A percentile compares a stretch with the other conserved stretches of the same genome.
These are phyloP conservation scores for Coemansia sp. DNA, from an alignment of 192 early-diverging fungal genomes.

Conservation along the genomic window DNA sequence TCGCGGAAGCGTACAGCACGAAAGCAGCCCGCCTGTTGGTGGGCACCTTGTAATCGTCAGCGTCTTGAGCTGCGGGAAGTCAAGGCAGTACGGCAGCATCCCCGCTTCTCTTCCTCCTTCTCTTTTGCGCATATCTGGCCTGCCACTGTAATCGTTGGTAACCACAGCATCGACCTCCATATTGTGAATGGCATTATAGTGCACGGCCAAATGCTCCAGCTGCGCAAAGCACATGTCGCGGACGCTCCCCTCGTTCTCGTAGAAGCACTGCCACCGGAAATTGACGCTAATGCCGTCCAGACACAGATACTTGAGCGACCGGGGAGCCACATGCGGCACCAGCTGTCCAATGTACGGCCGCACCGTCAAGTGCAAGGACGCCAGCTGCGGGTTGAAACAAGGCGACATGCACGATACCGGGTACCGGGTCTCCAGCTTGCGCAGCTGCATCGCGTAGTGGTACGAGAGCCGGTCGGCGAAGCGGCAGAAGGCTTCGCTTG, in stretches of 20 bases:
- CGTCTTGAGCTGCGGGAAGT: background rate
- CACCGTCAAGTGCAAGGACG: background rate
- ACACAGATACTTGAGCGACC: background rate
- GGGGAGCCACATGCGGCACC: background rate
- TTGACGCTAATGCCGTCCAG: background rate
- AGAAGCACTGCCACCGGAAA: slow-evolving; percentile 11
- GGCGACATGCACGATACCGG: slow-evolving; percentile 1
- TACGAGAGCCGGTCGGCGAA: slow-evolving; percentile 7
- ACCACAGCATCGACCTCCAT: slow-evolving; percentile 10
- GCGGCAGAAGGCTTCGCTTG: background rate
- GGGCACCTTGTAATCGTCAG: background rate
- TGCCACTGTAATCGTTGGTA: background rate
- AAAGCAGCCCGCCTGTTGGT: background rate
- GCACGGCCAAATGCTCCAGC: background rate
- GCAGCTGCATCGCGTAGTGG: background rate
- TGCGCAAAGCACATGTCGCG: background rate
- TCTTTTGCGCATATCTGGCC: background rate
- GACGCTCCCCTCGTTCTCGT: background rate
- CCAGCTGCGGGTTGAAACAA: background rate
- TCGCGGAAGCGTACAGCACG: background rate
- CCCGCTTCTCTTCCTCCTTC: background rate
- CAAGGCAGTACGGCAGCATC: background rate
- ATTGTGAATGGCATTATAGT: background rate
- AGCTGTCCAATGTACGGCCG: slow-evolving; percentile 8
- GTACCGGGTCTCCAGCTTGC: background rate